Evolutionary conservation across 1,139 yeast genomes (phyloP).

Genomic region (Pichia sp.): DNA sequence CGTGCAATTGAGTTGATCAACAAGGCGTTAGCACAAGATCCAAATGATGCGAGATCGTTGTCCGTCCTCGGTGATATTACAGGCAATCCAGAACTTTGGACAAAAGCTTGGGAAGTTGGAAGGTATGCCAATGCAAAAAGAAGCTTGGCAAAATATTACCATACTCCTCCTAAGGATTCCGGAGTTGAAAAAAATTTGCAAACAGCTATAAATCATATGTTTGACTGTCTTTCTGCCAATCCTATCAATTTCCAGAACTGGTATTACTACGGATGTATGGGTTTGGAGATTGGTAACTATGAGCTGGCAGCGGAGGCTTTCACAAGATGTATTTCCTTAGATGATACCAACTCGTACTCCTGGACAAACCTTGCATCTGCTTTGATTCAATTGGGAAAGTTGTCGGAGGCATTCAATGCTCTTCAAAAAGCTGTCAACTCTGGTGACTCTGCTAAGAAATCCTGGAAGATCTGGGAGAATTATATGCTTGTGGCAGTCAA

Average conservation of each 20-base stretch:
- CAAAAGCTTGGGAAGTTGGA: conserved; percentile 81
- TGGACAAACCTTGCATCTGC: conserved; percentile 97
- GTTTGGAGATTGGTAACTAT: conserved; percentile 65
- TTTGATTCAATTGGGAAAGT: conserved; percentile 54
- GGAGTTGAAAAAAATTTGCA: conserved; percentile 48
- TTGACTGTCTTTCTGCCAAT: conserved; percentile 64
- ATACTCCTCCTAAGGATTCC: conserved; percentile 53
- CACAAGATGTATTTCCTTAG: conserved; percentile 82
- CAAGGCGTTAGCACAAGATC: conserved; percentile 47
- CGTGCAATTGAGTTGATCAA: conserved; percentile 58
- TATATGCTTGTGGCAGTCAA: conserved; percentile 76
- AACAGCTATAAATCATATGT: conserved; percentile 58
- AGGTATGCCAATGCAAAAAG: conserved; percentile 80
- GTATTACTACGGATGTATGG: conserved; percentile 91
- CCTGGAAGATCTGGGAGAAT: conserved; percentile 92
- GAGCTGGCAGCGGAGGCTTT: conserved; percentile 89
- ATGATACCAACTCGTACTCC: conserved; percentile 72
- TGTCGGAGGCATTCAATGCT: conserved; percentile 76
- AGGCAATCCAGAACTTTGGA: conserved; percentile 73
- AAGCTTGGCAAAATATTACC: conserved; percentile 68
- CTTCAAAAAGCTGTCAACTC: conserved; percentile 66
- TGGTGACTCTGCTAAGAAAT: conserved; percentile 57
- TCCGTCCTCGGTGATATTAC: conserved; percentile 83
- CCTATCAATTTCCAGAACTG: conserved; percentile 82
- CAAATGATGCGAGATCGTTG: conserved; percentile 77